phyloP scores from a whole-genome alignment of 202 grass and related monocot species.

The Elaeis oleifera region DNA sequence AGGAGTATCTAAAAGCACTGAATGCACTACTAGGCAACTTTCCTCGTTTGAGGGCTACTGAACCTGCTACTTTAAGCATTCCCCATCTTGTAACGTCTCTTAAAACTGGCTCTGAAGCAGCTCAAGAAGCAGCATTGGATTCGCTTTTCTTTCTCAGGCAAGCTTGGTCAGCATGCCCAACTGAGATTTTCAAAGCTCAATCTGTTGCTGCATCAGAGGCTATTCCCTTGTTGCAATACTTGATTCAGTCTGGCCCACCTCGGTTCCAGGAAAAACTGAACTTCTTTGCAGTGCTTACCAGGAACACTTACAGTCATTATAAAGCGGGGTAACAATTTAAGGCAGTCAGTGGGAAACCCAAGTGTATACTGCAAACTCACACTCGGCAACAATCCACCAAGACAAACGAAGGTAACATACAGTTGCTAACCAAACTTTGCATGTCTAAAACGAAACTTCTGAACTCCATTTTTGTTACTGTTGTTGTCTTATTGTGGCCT shows the following conservation, averaged over 20 bases:
- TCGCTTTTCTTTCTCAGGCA: slow-evolving; percentile 92
- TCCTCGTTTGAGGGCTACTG: slow-evolving; percentile 87
- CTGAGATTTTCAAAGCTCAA: slow-evolving; percentile 98
- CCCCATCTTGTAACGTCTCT: slow-evolving; percentile 97
- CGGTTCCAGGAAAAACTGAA: slow-evolving; percentile 97
- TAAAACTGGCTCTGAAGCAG: slow-evolving; percentile 93
- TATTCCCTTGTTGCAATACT: slow-evolving; percentile 94
- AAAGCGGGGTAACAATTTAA: slow-evolving; percentile 89
- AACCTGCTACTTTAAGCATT: slow-evolving; percentile 93
- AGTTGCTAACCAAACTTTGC: slow-evolving; percentile 1
- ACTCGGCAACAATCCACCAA: slow-evolving; percentile 87
- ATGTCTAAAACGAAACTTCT: neutral
- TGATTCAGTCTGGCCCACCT: slow-evolving; percentile 97
- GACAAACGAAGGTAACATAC: slow-evolving; percentile 79
- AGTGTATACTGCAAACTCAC: slow-evolving; percentile 99
- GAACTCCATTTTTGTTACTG: too few relatives aligned
- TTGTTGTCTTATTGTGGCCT: too few relatives aligned
- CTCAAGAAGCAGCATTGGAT: slow-evolving; percentile 95
- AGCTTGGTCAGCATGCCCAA: slow-evolving; percentile 92
- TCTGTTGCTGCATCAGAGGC: slow-evolving; percentile 95
- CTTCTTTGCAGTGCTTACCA: slow-evolving; percentile 94
- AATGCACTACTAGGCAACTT: slow-evolving; percentile 92
- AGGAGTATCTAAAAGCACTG: slow-evolving; percentile 96
- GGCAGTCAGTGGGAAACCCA: slow-evolving; percentile 93
- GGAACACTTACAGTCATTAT: slow-evolving; percentile 94